Evolutionary conservation across 2,329 filamentous ascomycete species (phyloP), one percentile per base, ranked within the genome.

Genomic region (Orbilia javanica): DNA sequence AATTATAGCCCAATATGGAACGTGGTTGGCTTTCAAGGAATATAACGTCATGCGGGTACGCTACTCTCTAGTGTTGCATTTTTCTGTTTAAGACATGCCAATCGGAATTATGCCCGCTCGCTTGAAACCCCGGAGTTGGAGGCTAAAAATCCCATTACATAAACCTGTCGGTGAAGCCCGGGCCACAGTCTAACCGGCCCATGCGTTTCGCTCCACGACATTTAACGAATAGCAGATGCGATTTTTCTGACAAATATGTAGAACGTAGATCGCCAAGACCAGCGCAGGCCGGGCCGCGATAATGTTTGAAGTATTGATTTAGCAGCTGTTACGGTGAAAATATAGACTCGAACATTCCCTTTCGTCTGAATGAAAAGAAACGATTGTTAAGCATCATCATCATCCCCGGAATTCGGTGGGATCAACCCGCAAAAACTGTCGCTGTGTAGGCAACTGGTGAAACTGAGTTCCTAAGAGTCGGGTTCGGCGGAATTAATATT

Each of bases 221-320:
- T 48, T 31, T 64, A 64, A 20, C 60, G 39, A 42, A 31, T 64
- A 64, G 60, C 60, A 64, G 10, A 64, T 64, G 60, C 60, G 60
- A 64, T 64, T 64, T 22, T 48, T 27, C 36, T 64, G 36, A 29
- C 39, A 64, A 64, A 34, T 64, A 18, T 34, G 20, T 29, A 22
- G 18, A 13, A 3, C 13, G n/a, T n/a, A 15, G 6, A 48, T 42
- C 20, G 36, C 18, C 11, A 46, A 44, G 18, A 27, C n/a, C n/a
- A 4, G 10, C 44, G 5, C 27, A 11, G n/a, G 4, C 11, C 2
- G 6, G 8, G n/a, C n/a, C 52, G 22, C n/a, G 52, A 22, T 39
- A 57, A 57, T n/a, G n/a, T n/a, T n/a, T n/a, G n/a, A n/a, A n/a
- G n/a, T n/a, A n/a, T n/a, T n/a, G n/a, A n/a, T n/a, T n/a, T n/a